Evolutionary conservation across 2,329 filamentous ascomycete species (phyloP).

Genomic region (Calonectria henricotiae): DNA sequence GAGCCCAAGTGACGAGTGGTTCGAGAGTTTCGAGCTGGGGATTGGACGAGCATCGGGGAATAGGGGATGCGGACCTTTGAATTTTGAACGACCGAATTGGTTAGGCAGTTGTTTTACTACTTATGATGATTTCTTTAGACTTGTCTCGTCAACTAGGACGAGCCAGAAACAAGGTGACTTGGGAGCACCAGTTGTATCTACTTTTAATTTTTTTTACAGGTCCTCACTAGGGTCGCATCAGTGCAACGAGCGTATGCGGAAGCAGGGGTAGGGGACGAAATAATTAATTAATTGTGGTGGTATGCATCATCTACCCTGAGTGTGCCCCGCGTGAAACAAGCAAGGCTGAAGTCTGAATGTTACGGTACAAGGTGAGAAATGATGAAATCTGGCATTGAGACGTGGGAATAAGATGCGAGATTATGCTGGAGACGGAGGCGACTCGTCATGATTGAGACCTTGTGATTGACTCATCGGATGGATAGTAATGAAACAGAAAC

Average conservation of each 20-base stretch:
- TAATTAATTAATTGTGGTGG: slow-evolving; percentile 33
- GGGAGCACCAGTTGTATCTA: slow-evolving; percentile 19
- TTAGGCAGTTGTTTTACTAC: slow-evolving; percentile 8
- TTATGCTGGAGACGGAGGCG: slow-evolving; percentile 4
- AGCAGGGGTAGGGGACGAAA: slow-evolving; percentile 32
- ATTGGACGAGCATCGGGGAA: slow-evolving; percentile 28
- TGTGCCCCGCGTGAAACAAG: slow-evolving; percentile 22
- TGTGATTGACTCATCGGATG: slow-evolving; percentile 1
- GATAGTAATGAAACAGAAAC: background rate
- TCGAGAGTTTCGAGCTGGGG: slow-evolving; percentile 22
- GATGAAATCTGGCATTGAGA: slow-evolving; percentile 24
- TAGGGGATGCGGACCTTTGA: slow-evolving; percentile 20
- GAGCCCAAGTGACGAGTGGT: slow-evolving; percentile 27
- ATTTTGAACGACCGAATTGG: slow-evolving; percentile 11
- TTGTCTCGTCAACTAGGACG: slow-evolving; percentile 1
- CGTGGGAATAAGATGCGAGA: background rate
- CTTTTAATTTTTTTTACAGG: slow-evolving; percentile 13
- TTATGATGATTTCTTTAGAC: slow-evolving; percentile 4
- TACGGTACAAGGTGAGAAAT: slow-evolving; percentile 4
- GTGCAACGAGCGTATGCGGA: slow-evolving; percentile 32
- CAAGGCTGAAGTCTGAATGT: slow-evolving; percentile 14
- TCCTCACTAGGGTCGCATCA: slow-evolving; percentile 29
- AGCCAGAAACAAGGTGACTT: slow-evolving; percentile 5
- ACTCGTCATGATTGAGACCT: background rate
- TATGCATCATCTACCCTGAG: slow-evolving; percentile 21